These are phyloP conservation scores for Globisporangium emineosum DNA, from an alignment of 352 stramenopile species.

Conservation along the genomic window DNA sequence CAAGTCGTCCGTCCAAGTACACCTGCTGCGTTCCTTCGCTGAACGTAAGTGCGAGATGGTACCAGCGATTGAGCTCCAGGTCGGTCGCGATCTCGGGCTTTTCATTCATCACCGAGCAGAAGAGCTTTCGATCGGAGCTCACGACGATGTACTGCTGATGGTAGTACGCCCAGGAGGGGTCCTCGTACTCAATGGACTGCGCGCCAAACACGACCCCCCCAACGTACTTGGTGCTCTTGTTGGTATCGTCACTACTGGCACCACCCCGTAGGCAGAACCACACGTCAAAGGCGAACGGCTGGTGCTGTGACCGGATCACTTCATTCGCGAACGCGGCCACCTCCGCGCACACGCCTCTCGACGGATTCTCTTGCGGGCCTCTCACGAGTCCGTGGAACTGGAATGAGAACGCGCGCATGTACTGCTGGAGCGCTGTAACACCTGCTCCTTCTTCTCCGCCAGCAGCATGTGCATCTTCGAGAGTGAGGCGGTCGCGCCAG, in stretches of 20 bases:
- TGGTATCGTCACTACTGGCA: no score
- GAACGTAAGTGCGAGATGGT: background rate
- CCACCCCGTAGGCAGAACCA: background rate
- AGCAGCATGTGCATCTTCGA: background rate
- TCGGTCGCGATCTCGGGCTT: background rate
- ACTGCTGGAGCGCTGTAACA: background rate
- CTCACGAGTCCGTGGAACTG: background rate
- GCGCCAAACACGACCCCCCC: background rate
- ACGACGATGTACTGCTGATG: slow-evolving; percentile 4
- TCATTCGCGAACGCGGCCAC: background rate
- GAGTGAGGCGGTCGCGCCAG: background rate
- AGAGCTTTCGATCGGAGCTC: background rate
- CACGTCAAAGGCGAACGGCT: background rate
- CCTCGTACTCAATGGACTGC: background rate
- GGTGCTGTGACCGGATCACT: background rate
- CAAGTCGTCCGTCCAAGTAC: background rate
- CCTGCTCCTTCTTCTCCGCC: background rate
- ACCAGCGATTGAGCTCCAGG: background rate
- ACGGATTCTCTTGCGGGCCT: background rate
- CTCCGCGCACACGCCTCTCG: background rate
- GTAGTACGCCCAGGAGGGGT: background rate
- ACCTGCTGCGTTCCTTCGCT: background rate
- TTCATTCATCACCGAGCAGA: background rate
- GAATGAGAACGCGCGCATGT: slow-evolving; percentile 9
- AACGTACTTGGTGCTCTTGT: background rate